Conservation (phyloP, 169 alveolate genomes). For the Eimeria sp. region DNA sequence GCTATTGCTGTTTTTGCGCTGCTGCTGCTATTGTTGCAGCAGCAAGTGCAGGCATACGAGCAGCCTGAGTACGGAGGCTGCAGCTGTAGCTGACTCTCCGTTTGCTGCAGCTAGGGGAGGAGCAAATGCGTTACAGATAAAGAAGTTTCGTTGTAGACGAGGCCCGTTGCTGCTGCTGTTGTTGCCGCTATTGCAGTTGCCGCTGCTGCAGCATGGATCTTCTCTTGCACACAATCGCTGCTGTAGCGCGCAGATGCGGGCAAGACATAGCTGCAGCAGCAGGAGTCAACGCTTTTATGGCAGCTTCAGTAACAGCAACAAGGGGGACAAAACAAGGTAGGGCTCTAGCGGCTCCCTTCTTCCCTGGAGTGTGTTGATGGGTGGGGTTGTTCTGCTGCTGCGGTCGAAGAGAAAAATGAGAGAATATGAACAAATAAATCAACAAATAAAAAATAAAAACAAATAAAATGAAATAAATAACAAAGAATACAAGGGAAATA, state of each 20-base stretch:
- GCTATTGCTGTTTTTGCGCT: not conserved
- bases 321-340: no score
- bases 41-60: no score
- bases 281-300: not conserved
- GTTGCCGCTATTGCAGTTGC: no score
- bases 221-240: no score
- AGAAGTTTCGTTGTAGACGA: not conserved
- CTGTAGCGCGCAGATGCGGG: no score
- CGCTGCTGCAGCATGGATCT: no score
- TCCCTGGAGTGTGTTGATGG: not conserved
- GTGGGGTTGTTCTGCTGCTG: conserved; percentile 18
- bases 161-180: no score
- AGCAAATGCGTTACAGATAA: not conserved
- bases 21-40: not conserved
- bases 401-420: not conserved
- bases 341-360: no score
- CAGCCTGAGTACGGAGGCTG: no score
- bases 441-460: not conserved
- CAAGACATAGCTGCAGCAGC: not conserved
- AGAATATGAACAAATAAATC: not conserved
- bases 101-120: not conserved
- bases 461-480: not conserved
- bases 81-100: not conserved
- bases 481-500: not conserved
- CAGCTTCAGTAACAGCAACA: no score